A percentile compares a stretch with the other conserved stretches of the same genome.
Evolutionary conservation across 306 rosid genomes (phyloP).

Genomic region (Vicia faba): DNA sequence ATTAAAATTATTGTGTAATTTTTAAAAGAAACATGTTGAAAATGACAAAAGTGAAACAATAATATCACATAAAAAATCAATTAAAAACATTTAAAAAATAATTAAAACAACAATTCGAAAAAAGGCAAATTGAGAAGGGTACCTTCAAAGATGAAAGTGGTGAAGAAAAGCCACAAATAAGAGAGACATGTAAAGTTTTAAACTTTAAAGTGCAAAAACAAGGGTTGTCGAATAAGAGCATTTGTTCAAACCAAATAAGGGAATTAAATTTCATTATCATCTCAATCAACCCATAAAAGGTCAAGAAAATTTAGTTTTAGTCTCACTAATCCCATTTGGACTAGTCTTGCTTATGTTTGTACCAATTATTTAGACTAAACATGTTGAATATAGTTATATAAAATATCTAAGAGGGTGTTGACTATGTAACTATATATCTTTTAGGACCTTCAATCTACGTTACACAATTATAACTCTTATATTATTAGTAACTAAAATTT

Average conservation of each 20-base stretch:
- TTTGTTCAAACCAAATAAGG: neutral
- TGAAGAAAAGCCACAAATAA: neutral
- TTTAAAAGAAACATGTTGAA: no score
- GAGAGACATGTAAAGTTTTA: neutral
- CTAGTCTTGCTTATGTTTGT: neutral
- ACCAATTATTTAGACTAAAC: neutral
- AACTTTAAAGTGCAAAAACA: neutral
- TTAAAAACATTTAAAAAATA: no score
- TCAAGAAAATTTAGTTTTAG: neutral
- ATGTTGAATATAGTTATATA: neutral
- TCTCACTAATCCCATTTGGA: neutral
- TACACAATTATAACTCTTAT: no score
- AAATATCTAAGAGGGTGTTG: neutral
- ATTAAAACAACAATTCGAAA: no score
- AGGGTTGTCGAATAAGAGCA: neutral
- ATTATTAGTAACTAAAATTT: no score
- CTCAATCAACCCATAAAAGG: neutral
- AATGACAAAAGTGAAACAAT: no score
- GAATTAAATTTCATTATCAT: neutral
- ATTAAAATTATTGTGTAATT: no score
- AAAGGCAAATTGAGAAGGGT: neutral
- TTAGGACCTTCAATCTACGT: neutral
- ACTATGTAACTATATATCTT: neutral
- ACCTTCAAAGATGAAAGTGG: neutral
- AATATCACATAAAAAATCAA: no score